Evolutionary conservation across 1,284 basidiomycete species (phyloP), one percentile per base, ranked within the genome.

Genomic region (Coniferiporia sulphurascens): DNA sequence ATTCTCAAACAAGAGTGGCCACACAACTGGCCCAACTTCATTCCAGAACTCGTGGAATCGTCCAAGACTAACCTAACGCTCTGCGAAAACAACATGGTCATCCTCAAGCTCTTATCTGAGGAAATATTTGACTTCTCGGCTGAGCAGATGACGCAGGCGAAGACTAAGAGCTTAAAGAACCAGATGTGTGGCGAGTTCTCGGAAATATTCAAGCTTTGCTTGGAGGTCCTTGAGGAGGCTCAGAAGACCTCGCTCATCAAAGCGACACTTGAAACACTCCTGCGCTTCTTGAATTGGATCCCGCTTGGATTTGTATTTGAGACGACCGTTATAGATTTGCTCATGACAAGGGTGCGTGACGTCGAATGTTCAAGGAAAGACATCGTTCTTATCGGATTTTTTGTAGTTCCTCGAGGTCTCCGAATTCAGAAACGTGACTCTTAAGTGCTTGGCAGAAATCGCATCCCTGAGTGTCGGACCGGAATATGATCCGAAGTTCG

Each of bases 1-100:
- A 98, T 99, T 63, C 80, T 99, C 66, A 99, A 99, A 76, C 97
- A 99, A 79, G 97, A 98, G 72, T 99, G 97, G 97, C 97, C 96
- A 21, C 94, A 98, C 73, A 95, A 98, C 70, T 99, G 97, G 97
- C 95, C 96, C 32, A 91, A 85, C 12, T 99, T 99, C 78, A 98
- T 99, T 70, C 89, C 94, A 7, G 97, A 99, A 72, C 93, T 99
- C 59, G 95, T 99, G 62, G 89, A 95, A 64, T 98, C 96, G 7
- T 98, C 95, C 57, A 95, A 96, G 74, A 93, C 93, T 46, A 98
- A 95, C 70, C 84, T 99, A 43, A 90, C 93, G 1, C 84, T 99
- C 34, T 99, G 97, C 81, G 97, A 99, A 76, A 99, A 99, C 82
- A 99, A 99, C 79, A 99, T 99, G 97, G 85, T 95, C 72, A 99